phyloP scores from a whole-genome alignment of 2,329 filamentous ascomycete species.

The Onygena corvina region DNA sequence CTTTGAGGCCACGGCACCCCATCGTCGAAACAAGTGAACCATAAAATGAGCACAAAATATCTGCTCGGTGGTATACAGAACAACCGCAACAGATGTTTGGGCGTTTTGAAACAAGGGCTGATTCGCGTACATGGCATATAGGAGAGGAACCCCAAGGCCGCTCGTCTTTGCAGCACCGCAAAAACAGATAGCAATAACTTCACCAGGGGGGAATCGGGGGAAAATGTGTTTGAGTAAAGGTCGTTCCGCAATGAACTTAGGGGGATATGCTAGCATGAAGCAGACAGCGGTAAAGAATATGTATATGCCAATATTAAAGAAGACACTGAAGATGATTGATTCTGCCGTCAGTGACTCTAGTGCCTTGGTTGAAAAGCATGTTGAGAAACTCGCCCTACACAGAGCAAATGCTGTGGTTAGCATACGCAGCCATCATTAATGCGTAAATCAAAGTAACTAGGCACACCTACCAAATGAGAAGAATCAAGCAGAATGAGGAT shows the following conservation, averaged over 20 bases:
- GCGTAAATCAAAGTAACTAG: neutral
- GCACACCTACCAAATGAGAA: conserved; percentile 43
- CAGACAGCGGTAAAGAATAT: conserved; percentile 49
- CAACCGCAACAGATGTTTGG: conserved; percentile 29
- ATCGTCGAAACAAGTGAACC: conserved; percentile 27
- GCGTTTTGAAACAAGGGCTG: conserved; percentile 27
- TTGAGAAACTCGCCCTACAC: conserved; percentile 30
- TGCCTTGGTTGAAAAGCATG: conserved; percentile 49
- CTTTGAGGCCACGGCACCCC: conserved; percentile 19
- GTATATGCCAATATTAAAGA: conserved; percentile 57
- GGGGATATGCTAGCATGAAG: conserved; percentile 38
- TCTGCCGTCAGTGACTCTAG: conserved; percentile 46
- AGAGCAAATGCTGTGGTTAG: conserved; percentile 49
- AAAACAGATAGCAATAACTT: conserved; percentile 60
- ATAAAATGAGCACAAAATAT: conserved; percentile 31
- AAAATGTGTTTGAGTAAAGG: conserved; percentile 19
- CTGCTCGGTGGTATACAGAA: conserved; percentile 32
- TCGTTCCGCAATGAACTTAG: conserved; percentile 11
- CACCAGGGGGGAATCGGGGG: conserved; percentile 40
- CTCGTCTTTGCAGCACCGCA: conserved; percentile 63
- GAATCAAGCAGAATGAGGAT: conserved; percentile 34
- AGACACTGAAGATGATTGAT: conserved; percentile 54
- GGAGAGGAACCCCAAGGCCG: conserved; percentile 55
- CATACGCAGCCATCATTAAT: neutral
- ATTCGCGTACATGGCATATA: conserved; percentile 49